Evolutionary conservation across 2,329 filamentous ascomycete genomes (phyloP), one percentile per base, ranked within the genome.

Genomic region (Diaporthe vaccinii): DNA sequence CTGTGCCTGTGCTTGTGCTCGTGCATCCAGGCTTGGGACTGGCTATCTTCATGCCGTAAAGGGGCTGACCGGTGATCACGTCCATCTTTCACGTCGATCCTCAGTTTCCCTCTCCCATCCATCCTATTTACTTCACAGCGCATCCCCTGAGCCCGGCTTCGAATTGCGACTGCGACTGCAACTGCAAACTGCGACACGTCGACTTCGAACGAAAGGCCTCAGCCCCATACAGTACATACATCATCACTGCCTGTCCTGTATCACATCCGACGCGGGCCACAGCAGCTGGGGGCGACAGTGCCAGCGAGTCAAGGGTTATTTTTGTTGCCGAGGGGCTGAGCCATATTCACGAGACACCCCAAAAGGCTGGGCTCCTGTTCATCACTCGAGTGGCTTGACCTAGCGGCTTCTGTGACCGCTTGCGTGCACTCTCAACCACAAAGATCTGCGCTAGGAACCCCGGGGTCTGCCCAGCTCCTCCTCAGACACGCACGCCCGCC

Each of bases 261-360:
- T 31, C 67, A 65, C 62, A 59, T 36, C 25, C 53, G 72, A 74
- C 72, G 55, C 39, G 31, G 46, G 61, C 17, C 61, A 65, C 41
- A 22, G 31, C 65, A 51, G 31, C 46, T 53, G 25, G 20, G 36
- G 53, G 28, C 59, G 67, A 22, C 34, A 41, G 41, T 39, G 28
- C 31, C 49, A 39, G 55, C 62, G 25, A 51, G 28, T 57, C 65
- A 69, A 59, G 62, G 73, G 22, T 69, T 49, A 41, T 55, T 70
- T 34, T 41, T 28, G 53, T 59, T 62, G 61, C 62, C 57, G 62
- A 59, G 74, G 67, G 71, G 71, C 74, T 76, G 74, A 74, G 74
- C 74, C 71, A 73, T 53, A 22, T 62, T 73, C 58, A 55, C 58
- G 58, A 65, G 71, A 65, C 69, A 59, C 69, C 31, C 53, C 69